Base-by-base conservation (phyloP, 2,329 filamentous ascomycete species). In the Aspergillus intermedius region DNA sequence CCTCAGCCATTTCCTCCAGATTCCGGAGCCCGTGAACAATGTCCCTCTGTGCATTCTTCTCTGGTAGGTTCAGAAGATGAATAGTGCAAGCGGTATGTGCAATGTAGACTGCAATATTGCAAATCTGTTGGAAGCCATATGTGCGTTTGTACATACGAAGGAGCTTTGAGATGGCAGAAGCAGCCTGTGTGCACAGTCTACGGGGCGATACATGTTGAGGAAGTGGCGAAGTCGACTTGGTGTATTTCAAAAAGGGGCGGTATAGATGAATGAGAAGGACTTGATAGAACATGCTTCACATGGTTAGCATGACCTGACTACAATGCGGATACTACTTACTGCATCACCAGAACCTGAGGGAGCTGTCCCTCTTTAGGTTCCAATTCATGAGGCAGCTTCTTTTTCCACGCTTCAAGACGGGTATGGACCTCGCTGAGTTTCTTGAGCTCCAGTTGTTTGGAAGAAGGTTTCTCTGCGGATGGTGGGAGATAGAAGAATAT, bases 101-200 rank as follows among this genome's bases (percentile, higher is more conserved):
- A 70, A 97, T 96, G 67, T 98, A 98, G 0, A 97, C 90, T 3
- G 87, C 91, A 59, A 97, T 89, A 62, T 97, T 97, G 71, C 88
- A 95, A 30, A 98, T 95, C 65, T 97, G 91, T 4, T 89, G 83
- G 10, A 97, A 73, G 8, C 91, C 89, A 67, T 95, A 94, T 1
- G 85, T 85, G 57, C 91, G 88, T 67, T 95, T 96, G 71, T 97
- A 98, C 1, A 96, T 74, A 0, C 93, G 84, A 72, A 96, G 85
- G n/a, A 96, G 75, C 63, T 96, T 97, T 0, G 91, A 96, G 48
- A 97, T 93, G 54, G 85, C 84, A 2, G 85, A 83, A 0, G 93
- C 91, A 46, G 93, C 91, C 61, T 91, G 87, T 0, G 90, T 93
- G 70, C 91, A 96, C 47, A 95, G 82, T 57, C 91, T 89, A 15